Base-by-base conservation (phyloP, 805 yeast species). In the Dipodascopsis uninucleata region DNA sequence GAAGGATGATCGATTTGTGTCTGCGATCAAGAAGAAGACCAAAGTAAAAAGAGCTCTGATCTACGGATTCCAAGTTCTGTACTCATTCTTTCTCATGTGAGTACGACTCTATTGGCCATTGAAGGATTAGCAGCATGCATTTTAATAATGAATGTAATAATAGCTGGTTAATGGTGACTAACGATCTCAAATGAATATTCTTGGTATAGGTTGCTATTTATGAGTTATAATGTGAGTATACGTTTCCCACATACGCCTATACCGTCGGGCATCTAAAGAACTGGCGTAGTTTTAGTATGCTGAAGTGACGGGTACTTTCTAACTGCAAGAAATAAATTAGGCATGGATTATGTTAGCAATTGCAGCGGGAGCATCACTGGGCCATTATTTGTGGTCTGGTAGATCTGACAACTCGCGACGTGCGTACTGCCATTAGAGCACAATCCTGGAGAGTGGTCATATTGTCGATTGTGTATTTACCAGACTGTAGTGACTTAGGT, bases 291-390 rank as follows among this genome's bases (percentile, higher is more conserved):
- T n/a, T n/a, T n/a, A n/a, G n/a, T n/a, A n/a, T n/a, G n/a, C n/a
- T n/a, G n/a, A n/a, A n/a, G n/a, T n/a, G n/a, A n/a, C n/a, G n/a
- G n/a, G n/a, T n/a, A n/a, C n/a, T n/a, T n/a, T n/a, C n/a, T n/a
- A n/a, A n/a, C n/a, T n/a, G n/a, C n/a, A n/a, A n/a, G n/a, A n/a
- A n/a, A n/a, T n/a, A n/a, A n/a, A n/a, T n/a, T n/a, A 60, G 63
- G 85, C 90, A 9, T 85, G 89, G 89, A 74, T 80, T 26, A 84
- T 85, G 93, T 36, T 77, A 5, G 79, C 90, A 2, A 84, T 83
- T 7, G 79, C 77, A 1, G 52, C 72, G 1, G 95, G 95, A 1
- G 93, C 93, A 1, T 72, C 71, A n/a, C 18, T 76, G 21, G 95
- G 95, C 1, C 74, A 79, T 59, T 78, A 71, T 56, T 28, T 76